Evolutionary conservation across 345 rosid species (phyloP).

Genomic region (Dipteronia dyeriana): DNA sequence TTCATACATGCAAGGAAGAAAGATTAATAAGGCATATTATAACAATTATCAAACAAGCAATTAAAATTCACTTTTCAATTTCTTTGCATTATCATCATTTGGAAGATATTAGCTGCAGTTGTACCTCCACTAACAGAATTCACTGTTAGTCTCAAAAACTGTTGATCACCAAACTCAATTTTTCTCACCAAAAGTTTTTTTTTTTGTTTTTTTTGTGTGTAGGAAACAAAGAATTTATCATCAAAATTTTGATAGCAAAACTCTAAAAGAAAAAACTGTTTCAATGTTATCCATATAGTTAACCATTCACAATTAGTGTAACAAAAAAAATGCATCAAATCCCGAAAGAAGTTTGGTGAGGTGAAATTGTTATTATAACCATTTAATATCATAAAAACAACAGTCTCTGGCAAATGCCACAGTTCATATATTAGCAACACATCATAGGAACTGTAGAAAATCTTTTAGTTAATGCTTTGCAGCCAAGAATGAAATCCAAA

Average conservation of each 20-base stretch:
- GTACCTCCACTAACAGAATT: not conserved
- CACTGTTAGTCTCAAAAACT: not conserved
- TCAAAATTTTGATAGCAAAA: not conserved
- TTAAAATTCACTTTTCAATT: not conserved
- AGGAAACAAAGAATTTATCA: too few species aligned
- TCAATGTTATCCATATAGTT: not conserved
- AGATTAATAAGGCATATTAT: not conserved
- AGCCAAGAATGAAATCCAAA: not conserved
- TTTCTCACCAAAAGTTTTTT: not conserved
- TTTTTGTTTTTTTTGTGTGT: too few species aligned
- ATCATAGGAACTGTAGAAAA: not conserved
- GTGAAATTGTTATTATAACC: not conserved
- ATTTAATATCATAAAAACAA: not conserved
- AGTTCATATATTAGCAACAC: not conserved
- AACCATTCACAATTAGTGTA: not conserved
- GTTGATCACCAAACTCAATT: not conserved
- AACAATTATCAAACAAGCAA: not conserved
- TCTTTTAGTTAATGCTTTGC: too few species aligned
- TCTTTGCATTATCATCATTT: not conserved
- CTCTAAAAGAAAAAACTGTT: not conserved
- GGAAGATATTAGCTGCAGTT: not conserved
- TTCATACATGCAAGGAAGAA: conserved; percentile 18
- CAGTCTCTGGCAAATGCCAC: not conserved
- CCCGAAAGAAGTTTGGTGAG: not conserved
- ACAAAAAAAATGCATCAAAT: not conserved